phyloP scores from a whole-genome alignment of 2,329 filamentous ascomycete genomes.

The Colletotrichum gloeosporioides region DNA sequence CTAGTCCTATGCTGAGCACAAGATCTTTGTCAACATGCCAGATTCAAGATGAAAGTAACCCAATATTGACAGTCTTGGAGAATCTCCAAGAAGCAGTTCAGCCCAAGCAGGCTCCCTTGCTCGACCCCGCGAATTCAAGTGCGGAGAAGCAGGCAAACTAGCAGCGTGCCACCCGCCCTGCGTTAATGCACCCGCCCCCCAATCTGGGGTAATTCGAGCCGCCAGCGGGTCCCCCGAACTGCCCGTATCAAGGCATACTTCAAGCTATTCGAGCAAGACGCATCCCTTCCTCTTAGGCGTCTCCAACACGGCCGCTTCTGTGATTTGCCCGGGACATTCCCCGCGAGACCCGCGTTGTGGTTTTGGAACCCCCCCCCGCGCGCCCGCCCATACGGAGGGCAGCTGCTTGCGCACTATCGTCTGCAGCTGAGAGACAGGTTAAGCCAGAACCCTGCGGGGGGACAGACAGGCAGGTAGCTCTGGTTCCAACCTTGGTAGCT shows the following conservation, averaged over 20 bases:
- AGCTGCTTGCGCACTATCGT: background rate
- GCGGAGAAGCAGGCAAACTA: background rate
- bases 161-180: background rate
- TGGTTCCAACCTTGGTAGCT: background rate
- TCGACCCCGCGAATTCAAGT: background rate
- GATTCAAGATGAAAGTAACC: background rate
- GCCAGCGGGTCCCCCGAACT: background rate
- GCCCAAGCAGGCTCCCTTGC: background rate
- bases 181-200: background rate
- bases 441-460: background rate
- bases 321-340: conserved; percentile 10
- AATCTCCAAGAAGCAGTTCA: background rate
- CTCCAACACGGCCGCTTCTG: background rate
- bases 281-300: background rate
- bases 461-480: background rate
- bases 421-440: conserved; percentile 1
- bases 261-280: background rate
- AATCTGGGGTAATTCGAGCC: conserved; percentile 17
- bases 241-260: background rate
- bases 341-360: background rate
- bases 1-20: too few species aligned
- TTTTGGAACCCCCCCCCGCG: background rate
- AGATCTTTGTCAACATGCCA: background rate
- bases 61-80: background rate
- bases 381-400: background rate